These are phyloP conservation scores for Melocanna baccifera DNA, from an alignment of 176 grass and related monocot species.

Conservation along the genomic window DNA sequence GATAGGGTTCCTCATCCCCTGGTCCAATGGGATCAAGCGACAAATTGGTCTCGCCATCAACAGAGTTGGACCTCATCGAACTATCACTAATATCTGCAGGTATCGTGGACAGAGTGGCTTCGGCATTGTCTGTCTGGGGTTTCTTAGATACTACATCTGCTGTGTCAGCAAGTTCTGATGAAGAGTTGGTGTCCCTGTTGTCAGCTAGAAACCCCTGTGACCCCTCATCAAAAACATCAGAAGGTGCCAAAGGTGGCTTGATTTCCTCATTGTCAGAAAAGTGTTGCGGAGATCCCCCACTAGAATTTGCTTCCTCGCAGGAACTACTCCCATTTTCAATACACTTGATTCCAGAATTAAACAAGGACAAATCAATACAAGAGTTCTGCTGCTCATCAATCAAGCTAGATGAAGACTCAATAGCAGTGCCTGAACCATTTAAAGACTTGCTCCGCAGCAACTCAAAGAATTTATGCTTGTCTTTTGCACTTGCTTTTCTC, in stretches of 20 bases:
- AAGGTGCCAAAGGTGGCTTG: constrained; percentile 27
- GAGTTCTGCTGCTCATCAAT: constrained; percentile 40
- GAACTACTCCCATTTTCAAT: constrained; percentile 40
- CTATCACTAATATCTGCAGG: constrained; percentile 15
- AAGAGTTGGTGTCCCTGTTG: constrained; percentile 1
- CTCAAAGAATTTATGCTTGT: constrained; percentile 64
- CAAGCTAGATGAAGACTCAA: constrained; percentile 35
- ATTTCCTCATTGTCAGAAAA: constrained; percentile 45
- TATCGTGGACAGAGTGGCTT: neutral
- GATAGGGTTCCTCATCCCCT: constrained; percentile 34
- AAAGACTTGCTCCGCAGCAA: constrained; percentile 53
- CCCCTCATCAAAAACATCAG: constrained; percentile 32
- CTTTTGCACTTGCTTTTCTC: constrained; percentile 56
- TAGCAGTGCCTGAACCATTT: constrained; percentile 44
- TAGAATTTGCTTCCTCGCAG: constrained; percentile 41
- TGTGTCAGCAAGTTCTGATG: neutral
- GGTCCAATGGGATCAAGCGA: neutral
- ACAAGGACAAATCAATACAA: constrained; percentile 30
- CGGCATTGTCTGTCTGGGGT: neutral
- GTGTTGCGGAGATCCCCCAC: constrained; percentile 37
- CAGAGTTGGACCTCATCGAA: neutral
- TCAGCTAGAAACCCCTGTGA: constrained; percentile 26
- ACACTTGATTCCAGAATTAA: constrained; percentile 40
- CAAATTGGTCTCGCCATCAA: neutral
- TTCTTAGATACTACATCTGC: constrained; percentile 17